A percentile compares a stretch with the other conserved stretches of the same genome.
phyloP scores from a whole-genome alignment of 805 yeast species.

The Wickerhamiella alocasiicola region DNA sequence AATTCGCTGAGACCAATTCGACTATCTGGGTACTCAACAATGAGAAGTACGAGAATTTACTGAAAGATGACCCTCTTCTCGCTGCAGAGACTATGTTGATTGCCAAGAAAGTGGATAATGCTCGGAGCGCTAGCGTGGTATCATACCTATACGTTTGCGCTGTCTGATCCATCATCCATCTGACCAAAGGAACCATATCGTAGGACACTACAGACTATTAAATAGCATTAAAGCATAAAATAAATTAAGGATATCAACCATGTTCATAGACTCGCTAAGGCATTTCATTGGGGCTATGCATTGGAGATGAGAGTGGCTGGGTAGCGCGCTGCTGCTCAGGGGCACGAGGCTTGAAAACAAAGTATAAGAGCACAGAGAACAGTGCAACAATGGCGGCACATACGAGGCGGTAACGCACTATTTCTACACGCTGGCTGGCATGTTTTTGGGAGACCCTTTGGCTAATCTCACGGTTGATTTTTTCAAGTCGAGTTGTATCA shows the following conservation, averaged over 20 bases:
- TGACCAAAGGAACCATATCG: no score
- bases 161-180: no score
- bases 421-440: conserved; percentile 14
- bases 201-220: no score
- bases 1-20: conserved; percentile 47
- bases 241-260: no score
- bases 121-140: conserved; percentile 60
- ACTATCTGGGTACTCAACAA: conserved; percentile 56
- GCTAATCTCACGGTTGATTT: conserved; percentile 18
- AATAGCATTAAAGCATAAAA: no score
- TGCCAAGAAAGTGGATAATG: conserved; percentile 50
- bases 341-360: not conserved
- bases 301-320: no score
- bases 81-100: conserved; percentile 54
- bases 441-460: conserved; percentile 18
- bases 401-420: conserved; percentile 10
- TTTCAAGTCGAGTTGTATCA: conserved; percentile 20
- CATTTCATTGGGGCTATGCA: no score
- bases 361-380: conserved; percentile 10
- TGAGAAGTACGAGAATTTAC: conserved; percentile 34
- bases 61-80: conserved; percentile 36
- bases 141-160: conserved; percentile 58
- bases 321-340: not conserved
- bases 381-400: conserved; percentile 13
- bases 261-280: no score